Base-by-base conservation (phyloP, 2,329 filamentous ascomycete species). In the Botrytis byssoidea region DNA sequence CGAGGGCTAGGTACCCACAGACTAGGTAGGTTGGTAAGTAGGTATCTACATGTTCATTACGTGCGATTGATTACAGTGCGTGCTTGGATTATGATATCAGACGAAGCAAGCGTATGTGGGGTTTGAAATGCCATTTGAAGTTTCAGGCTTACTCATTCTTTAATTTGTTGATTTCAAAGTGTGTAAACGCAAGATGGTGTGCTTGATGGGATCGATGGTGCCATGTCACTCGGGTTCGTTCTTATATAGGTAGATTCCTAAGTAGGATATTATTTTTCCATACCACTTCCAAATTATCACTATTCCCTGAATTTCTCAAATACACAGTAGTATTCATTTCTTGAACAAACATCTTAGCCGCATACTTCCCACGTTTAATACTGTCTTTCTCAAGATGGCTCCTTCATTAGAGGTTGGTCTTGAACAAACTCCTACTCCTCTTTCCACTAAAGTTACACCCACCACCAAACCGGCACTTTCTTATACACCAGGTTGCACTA, bases 401-500 rank as follows among this genome's bases (percentile, higher is more conserved):
- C 76, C 75, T 44, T 74, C 74, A 69, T 57, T 77, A 37, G 75
- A 75, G 63, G 67, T 76, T n/a, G 65, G 65, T 4, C 71, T 71
- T 51, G 75, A 74, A 55, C 65, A 76, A 20, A 61, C 32, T 22
- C 48, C 71, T 37, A 35, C 65, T 37, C 35, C 55, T 8, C 42
- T 67, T 16, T 69, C 71, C n/a, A 61, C 57, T 6, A 77, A 77
- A 46, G 20, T 32, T 25, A 6, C 40, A 46, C 48, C 35, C 32
- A 60, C 68, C 12, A 40, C 73, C 7, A 57, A 57, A 32, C 35
- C 70, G 25, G 71, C 71, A 4, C 48, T 71, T 8, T 77, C 75
- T 20, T 79, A 79, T 57, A 71, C 74, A 22, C 87, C 87, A 12
- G 87, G 87, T 59, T 83, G 84, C 18, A 85, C 85, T 16, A 71